Conservation (phyloP, 2,329 filamentous ascomycete species). For the Trichoderma sp. region DNA sequence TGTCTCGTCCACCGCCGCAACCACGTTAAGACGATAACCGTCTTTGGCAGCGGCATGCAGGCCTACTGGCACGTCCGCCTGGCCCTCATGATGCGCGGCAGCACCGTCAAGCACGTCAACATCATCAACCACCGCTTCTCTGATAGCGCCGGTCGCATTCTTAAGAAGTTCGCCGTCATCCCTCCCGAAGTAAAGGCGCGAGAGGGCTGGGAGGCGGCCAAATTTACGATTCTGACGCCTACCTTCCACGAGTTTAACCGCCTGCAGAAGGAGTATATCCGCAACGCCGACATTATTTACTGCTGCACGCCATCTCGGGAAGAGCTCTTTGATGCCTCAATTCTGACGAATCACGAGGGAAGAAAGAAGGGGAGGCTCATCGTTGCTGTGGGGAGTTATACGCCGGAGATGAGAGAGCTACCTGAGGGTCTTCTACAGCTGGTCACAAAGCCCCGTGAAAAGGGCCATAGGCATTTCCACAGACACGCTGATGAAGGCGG, state of each 20-base stretch:
- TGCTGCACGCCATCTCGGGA: slow-evolving; percentile 79
- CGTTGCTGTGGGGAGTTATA: slow-evolving; percentile 71
- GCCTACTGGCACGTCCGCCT: slow-evolving; percentile 94
- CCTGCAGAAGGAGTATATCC: slow-evolving; percentile 71
- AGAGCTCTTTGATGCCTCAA: slow-evolving; percentile 73
- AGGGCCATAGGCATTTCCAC: slow-evolving; percentile 63
- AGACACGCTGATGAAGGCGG: slow-evolving; percentile 67
- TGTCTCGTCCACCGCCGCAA: slow-evolving; percentile 67
- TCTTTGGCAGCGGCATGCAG: slow-evolving; percentile 88
- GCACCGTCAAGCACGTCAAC: slow-evolving; percentile 76
- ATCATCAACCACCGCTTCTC: slow-evolving; percentile 78
- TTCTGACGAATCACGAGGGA: slow-evolving; percentile 73
- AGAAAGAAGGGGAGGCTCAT: slow-evolving; percentile 72
- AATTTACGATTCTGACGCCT: slow-evolving; percentile 71
- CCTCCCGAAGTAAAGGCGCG: slow-evolving; percentile 50
- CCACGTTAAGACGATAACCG: slow-evolving; percentile 73
- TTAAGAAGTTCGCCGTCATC: slow-evolving; percentile 54
- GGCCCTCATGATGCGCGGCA: slow-evolving; percentile 71
- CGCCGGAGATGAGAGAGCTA: slow-evolving; percentile 78
- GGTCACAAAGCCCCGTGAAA: slow-evolving; percentile 53
- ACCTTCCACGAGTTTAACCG: slow-evolving; percentile 69
- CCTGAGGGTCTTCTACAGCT: slow-evolving; percentile 75
- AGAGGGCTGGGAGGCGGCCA: slow-evolving; percentile 66
- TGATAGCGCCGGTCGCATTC: slow-evolving; percentile 56
- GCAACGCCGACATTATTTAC: slow-evolving; percentile 79